Evolutionary conservation across 106 monocot species (phyloP).

Genomic region (Triglochin maritima): DNA sequence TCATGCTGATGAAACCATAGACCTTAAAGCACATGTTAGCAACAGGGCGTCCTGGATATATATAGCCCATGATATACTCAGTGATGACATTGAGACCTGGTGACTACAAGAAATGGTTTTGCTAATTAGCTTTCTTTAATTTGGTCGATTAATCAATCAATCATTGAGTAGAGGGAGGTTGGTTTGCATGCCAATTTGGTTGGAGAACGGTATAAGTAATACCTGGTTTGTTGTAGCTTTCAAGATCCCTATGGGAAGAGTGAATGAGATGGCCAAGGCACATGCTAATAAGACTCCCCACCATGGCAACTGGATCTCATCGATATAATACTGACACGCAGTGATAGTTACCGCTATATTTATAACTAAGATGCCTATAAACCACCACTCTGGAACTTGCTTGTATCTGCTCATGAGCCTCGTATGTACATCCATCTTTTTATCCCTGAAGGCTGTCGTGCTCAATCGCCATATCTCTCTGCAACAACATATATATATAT

Average conservation of each 20-base stretch:
- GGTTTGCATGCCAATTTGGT: not conserved
- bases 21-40: conserved; percentile 21
- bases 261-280: conserved; percentile 10
- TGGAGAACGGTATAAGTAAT: not conserved
- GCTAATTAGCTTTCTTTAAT: not conserved
- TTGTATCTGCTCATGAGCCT: conserved; percentile 11
- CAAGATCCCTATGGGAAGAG: conserved; percentile 16
- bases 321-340: not conserved
- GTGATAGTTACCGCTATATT: conserved; percentile 1
- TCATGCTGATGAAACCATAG: conserved; percentile 17
- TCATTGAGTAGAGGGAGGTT: too few species aligned
- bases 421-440: conserved; percentile 12
- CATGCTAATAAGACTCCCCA: conserved; percentile 14
- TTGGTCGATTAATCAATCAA: not conserved
- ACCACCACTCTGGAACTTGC: conserved; percentile 17
- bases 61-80: conserved; percentile 14
- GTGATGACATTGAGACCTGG: conserved; percentile 14
- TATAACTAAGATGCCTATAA: not conserved
- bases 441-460: conserved; percentile 2
- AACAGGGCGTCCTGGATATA: conserved; percentile 9
- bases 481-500: not conserved
- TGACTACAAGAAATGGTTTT: not conserved
- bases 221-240: conserved; percentile 18
- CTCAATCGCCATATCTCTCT: conserved; percentile 49
- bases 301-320: conserved; percentile 14